These are phyloP conservation scores for Dimocarpus longan DNA, from an alignment of 345 rosid genomes.

Conservation along the genomic window DNA sequence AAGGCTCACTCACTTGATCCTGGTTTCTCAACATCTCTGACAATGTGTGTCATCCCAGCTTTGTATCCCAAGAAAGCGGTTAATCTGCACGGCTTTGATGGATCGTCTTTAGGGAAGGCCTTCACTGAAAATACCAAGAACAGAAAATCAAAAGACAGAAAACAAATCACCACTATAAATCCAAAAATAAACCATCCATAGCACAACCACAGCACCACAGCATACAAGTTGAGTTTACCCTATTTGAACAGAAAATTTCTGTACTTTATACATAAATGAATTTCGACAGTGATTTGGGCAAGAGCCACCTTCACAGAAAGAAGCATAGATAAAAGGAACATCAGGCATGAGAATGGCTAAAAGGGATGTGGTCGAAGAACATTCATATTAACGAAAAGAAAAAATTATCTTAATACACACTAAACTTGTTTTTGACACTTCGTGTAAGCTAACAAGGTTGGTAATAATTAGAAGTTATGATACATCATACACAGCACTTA, in stretches of 20 bases:
- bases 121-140: slow-evolving; percentile 54
- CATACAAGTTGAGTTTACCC: neutral
- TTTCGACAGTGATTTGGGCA: neutral
- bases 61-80: slow-evolving; percentile 89
- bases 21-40: slow-evolving; percentile 92
- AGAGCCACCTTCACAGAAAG: neutral
- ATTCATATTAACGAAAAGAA: neutral
- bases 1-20: slow-evolving; percentile 66
- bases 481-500: neutral
- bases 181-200: neutral
- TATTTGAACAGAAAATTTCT: neutral
- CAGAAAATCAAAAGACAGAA: neutral
- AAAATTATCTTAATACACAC: neutral
- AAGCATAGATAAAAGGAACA: too few species aligned
- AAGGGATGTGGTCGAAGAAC: neutral
- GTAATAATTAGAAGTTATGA: neutral
- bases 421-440: neutral
- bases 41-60: slow-evolving; percentile 98
- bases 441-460: neutral
- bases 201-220: neutral
- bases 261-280: too few species aligned
- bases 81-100: slow-evolving; percentile 66
- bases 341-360: neutral
- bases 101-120: slow-evolving; percentile 92
- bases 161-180: neutral